Conservation (phyloP, 2,329 filamentous ascomycete genomes). For the Rhytidhysteron rufulum region DNA sequence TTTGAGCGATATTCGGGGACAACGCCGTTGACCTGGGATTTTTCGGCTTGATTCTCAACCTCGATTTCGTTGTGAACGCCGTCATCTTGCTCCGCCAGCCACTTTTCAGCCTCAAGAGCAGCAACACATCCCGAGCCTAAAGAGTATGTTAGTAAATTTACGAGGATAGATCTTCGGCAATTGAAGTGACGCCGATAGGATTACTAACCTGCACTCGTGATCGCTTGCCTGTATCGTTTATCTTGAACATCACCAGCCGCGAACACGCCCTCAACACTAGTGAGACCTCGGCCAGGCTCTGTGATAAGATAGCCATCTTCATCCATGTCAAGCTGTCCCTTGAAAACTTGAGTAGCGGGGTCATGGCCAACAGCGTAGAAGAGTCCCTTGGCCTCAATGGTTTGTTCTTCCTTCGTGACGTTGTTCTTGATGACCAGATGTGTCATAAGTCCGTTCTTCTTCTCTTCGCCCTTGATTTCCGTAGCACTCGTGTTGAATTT, state of each 20-base stretch:
- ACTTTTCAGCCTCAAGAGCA: slow-evolving; percentile 94
- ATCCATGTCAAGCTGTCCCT: slow-evolving; percentile 84
- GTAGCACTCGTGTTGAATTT: slow-evolving; percentile 77
- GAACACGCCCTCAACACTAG: slow-evolving; percentile 87
- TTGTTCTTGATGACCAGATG: slow-evolving; percentile 80
- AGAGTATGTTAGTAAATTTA: slow-evolving; percentile 13
- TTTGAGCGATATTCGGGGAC: slow-evolving; percentile 62
- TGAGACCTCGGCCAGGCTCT: slow-evolving; percentile 80
- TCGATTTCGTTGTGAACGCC: slow-evolving; percentile 45
- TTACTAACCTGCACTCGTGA: slow-evolving; percentile 86
- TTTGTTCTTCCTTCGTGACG: slow-evolving; percentile 70
- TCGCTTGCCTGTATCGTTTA: slow-evolving; percentile 95
- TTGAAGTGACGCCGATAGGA: not conserved
- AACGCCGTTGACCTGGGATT: slow-evolving; percentile 49
- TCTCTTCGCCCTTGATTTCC: slow-evolving; percentile 80
- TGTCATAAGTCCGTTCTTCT: slow-evolving; percentile 74
- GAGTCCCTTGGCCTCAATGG: slow-evolving; percentile 83
- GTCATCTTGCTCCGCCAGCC: slow-evolving; percentile 71
- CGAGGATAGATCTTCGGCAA: not conserved
- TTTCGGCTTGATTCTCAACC: slow-evolving; percentile 48
- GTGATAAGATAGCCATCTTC: slow-evolving; percentile 89
- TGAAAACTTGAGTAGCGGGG: slow-evolving; percentile 85
- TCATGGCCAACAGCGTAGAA: slow-evolving; percentile 99
- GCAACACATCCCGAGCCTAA: slow-evolving; percentile 90
- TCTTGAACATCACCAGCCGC: slow-evolving; percentile 98